Conservation (phyloP, 306 rosid species). For the Rosa chinensis region DNA sequence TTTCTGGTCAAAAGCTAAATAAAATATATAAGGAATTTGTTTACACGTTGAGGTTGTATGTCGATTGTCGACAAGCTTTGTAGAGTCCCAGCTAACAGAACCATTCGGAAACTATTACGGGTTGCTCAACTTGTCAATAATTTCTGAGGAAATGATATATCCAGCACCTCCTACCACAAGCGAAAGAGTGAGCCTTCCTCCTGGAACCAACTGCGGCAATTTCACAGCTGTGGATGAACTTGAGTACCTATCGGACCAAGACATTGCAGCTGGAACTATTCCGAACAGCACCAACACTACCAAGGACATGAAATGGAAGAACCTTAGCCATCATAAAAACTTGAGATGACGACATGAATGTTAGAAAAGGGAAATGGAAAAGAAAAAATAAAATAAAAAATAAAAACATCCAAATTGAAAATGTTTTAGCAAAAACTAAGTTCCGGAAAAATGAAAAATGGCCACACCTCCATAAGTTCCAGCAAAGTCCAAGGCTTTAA, state of each 20-base stretch:
- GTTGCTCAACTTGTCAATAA: constrained; percentile 55
- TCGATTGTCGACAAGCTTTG: neutral
- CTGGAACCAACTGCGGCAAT: constrained; percentile 68
- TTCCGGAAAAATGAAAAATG: neutral
- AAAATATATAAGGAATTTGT: neutral
- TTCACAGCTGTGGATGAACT: constrained; percentile 37
- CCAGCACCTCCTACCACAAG: constrained; percentile 68
- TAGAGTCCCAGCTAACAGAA: neutral
- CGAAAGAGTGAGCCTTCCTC: constrained; percentile 72
- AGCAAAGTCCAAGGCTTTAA: constrained; percentile 72
- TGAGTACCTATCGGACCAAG: constrained; percentile 75
- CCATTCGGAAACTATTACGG: constrained; percentile 14
- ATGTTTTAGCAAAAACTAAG: neutral
- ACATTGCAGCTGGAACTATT: constrained; percentile 75
- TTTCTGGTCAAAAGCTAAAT: too few species aligned
- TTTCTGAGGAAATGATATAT: constrained; percentile 54
- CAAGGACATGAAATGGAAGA: constrained; percentile 27
- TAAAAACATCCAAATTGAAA: neutral
- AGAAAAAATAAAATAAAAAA: neutral
- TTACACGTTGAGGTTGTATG: neutral
- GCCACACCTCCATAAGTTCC: constrained; percentile 76
- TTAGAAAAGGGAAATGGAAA: neutral
- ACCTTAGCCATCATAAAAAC: neutral
- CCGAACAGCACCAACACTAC: constrained; percentile 75
- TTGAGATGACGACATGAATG: neutral